Conservation (phyloP, 2,329 filamentous ascomycete species). For the Amphichorda felina region DNA sequence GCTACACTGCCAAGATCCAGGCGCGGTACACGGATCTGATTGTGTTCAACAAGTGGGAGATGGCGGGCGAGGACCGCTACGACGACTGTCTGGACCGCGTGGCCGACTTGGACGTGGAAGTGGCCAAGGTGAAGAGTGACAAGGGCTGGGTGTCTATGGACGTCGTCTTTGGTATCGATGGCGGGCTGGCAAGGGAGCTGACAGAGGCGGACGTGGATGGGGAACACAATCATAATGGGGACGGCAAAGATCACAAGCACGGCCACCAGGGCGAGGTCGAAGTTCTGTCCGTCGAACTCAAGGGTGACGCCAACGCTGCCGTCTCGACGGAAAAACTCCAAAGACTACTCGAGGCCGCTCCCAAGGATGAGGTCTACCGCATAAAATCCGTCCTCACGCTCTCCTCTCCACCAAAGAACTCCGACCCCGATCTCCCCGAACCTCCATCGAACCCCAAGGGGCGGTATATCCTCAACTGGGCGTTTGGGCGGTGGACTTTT, state of each 20-base stretch:
- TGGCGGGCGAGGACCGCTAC: slow-evolving; percentile 57
- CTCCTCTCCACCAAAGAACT: slow-evolving; percentile 32
- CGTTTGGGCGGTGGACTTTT: slow-evolving; percentile 91
- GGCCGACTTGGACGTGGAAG: slow-evolving; percentile 69
- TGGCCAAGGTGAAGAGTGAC: slow-evolving; percentile 75
- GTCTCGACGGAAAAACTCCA: slow-evolving; percentile 52
- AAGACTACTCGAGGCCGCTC: slow-evolving; percentile 56
- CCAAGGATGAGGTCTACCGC: slow-evolving; percentile 90
- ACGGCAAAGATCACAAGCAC: slow-evolving; percentile 31
- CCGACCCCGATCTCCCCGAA: slow-evolving; percentile 32
- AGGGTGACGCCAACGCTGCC: slow-evolving; percentile 22
- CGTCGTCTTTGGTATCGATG: slow-evolving; percentile 79
- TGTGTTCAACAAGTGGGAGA: slow-evolving; percentile 89
- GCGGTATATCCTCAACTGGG: slow-evolving; percentile 93
- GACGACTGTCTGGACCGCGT: slow-evolving; percentile 70
- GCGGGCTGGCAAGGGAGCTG: slow-evolving; percentile 53
- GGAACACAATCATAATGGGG: slow-evolving; percentile 12
- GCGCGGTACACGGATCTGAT: slow-evolving; percentile 83
- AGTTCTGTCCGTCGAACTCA: slow-evolving; percentile 71
- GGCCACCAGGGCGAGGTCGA: slow-evolving; percentile 78
- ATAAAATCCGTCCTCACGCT: slow-evolving; percentile 65
- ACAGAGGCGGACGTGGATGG: slow-evolving; percentile 25
- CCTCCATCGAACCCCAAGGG: slow-evolving; percentile 17
- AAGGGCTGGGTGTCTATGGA: slow-evolving; percentile 68
- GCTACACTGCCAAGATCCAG: slow-evolving; percentile 79